These are phyloP conservation scores for Suhomyces tanzawaensis DNA, from an alignment of 805 yeast genomes.

Conservation along the genomic window DNA sequence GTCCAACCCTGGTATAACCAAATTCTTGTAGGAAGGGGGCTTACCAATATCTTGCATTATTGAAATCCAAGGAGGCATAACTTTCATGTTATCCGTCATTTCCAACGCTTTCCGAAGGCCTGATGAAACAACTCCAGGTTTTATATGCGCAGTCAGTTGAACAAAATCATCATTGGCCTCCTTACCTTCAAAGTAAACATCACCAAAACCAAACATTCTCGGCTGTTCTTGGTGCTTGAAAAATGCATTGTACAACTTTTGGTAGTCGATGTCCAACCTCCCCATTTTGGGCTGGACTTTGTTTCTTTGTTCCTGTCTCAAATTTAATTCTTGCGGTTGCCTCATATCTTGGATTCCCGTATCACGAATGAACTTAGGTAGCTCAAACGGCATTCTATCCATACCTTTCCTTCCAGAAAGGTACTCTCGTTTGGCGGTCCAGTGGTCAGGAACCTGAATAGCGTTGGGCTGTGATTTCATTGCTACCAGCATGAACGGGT, in stretches of 20 bases:
- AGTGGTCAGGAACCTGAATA: conserved; percentile 79
- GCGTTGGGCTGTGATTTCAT: conserved; percentile 64
- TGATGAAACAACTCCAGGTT: conserved; percentile 69
- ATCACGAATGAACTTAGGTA: conserved; percentile 73
- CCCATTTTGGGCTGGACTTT: conserved; percentile 90
- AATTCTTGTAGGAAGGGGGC: conserved; percentile 77
- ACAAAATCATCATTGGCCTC: conserved; percentile 46
- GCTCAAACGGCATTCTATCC: conserved; percentile 67
- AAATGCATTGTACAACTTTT: conserved; percentile 78
- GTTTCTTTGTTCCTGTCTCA: conserved; percentile 76
- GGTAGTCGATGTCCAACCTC: conserved; percentile 79
- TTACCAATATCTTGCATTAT: conserved; percentile 70
- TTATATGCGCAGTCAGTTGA: conserved; percentile 34
- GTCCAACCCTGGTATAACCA: conserved; percentile 53
- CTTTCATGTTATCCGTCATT: conserved; percentile 45
- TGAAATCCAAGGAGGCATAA: conserved; percentile 77
- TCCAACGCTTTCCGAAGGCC: conserved; percentile 69
- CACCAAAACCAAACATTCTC: conserved; percentile 64
- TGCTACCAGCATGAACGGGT: conserved; percentile 64
- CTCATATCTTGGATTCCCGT: conserved; percentile 91
- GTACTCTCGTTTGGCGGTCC: conserved; percentile 79
- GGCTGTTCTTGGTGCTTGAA: conserved; percentile 81
- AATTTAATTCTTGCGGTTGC: conserved; percentile 50
- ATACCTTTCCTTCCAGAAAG: conserved; percentile 62
- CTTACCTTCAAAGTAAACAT: conserved; percentile 74